Evolutionary conservation across 2,329 filamentous ascomycete genomes (phyloP), one percentile per base, ranked within the genome.

Genomic region (Gnomoniopsis smithogilvyi): DNA sequence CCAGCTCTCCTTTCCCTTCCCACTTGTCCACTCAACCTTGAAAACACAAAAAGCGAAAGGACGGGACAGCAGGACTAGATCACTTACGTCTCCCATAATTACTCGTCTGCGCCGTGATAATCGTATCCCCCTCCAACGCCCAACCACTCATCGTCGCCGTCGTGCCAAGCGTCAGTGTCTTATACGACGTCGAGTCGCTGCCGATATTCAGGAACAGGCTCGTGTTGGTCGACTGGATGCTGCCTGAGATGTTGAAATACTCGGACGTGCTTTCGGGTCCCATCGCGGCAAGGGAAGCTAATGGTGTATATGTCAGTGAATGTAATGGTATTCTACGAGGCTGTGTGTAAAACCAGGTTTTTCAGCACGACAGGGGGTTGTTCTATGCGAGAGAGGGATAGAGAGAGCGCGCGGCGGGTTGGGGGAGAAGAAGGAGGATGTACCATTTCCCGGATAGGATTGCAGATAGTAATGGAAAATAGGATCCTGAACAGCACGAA

Each of bases 381-480:
- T n/a, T n/a, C n/a, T n/a, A n/a, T n/a, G n/a, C n/a, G n/a, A n/a
- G n/a, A n/a, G n/a, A n/a, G n/a, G n/a, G n/a, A n/a, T n/a, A n/a
- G n/a, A n/a, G n/a, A n/a, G n/a, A n/a, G n/a, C n/a, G n/a, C n/a
- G n/a, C n/a, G n/a, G n/a, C n/a, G n/a, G n/a, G n/a, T n/a, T n/a
- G n/a, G n/a, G n/a, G n/a, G n/a, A n/a, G n/a, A n/a, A 41, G 8
- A 11, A 19, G 38, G 17, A 38, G 34, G 45, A 63, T 69, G 17
- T 68, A 75, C 74, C 64, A 51, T 80, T 74, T 48, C 74, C 70
- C 6, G 77, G 70, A 56, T 74, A 73, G 3, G 74, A 70, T 67
- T 83, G 80, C 3, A 83, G 71, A 63, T 83, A 83, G 22, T 78
- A 73, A 65, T 84, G 80, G 63, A 76, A 82, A 58, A 82, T 77